Percentiles rank a stretch among this genome's conserved stretches.
phyloP scores from a whole-genome alignment of 176 grass and related monocot species.

The Sorghum bicolor region Sorghum_bicolor_NCBIv3 NC_012875.2:7368001-7368500 shows the following conservation, averaged over 20 bases:
- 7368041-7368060: slow-evolving; percentile 64
- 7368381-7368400: slow-evolving; percentile 90
- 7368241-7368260: slow-evolving; percentile 43
- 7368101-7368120: too few relatives aligned
- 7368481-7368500: slow-evolving; percentile 52
- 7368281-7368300: slow-evolving; percentile 49
- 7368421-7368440: slow-evolving; percentile 65
- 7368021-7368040: slow-evolving; percentile 63
- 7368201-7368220: slow-evolving; percentile 54
- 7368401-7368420: slow-evolving; percentile 95
- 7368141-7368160: neutral
- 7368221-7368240: slow-evolving; percentile 59
- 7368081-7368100: slow-evolving; percentile 12
- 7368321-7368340: slow-evolving; percentile 27
- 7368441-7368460: slow-evolving; percentile 56
- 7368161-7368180: neutral
- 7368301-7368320: slow-evolving; percentile 83
- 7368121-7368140: too few relatives aligned
- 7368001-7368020: slow-evolving; percentile 56
- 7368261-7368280: slow-evolving; percentile 39
- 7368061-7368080: slow-evolving; percentile 62
- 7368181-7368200: too few relatives aligned
- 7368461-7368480: slow-evolving; percentile 62
- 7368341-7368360: slow-evolving; percentile 29
- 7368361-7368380: slow-evolving; percentile 78